Evolutionary conservation across 495 filamentous ascomycete species (phyloP).

Genomic region (Lasiosphaeris hirsuta): DNA sequence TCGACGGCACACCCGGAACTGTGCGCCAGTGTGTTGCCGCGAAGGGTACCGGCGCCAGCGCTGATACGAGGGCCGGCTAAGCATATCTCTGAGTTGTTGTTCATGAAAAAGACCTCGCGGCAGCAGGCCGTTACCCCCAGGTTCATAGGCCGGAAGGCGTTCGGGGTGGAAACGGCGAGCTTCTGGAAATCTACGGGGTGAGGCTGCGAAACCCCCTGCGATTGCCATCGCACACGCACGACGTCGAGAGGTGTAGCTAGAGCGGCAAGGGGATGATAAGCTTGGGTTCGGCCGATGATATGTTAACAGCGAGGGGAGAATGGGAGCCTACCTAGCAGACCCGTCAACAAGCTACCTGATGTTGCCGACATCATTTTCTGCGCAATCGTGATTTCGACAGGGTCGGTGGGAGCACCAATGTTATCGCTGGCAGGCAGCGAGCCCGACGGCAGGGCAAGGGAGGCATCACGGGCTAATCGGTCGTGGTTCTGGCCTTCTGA

Average conservation of each 20-base stretch:
- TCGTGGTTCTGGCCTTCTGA: conserved; percentile 15
- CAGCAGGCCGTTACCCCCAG: conserved; percentile 95
- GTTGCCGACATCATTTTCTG: conserved; percentile 96
- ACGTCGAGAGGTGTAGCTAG: conserved; percentile 95
- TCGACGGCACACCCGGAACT: conserved; percentile 78
- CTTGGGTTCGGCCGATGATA: conserved; percentile 1
- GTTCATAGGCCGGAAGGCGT: conserved; percentile 64
- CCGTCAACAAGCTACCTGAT: conserved; percentile 83
- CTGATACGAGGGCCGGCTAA: conserved; percentile 50
- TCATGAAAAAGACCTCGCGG: conserved; percentile 94
- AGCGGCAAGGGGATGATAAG: conserved; percentile 13
- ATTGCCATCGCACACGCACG: conserved; percentile 90
- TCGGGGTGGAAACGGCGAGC: conserved; percentile 43
- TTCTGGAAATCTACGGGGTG: conserved; percentile 36
- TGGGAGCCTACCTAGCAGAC: conserved; percentile 68
- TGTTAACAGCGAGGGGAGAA: background rate
- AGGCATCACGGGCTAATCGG: conserved; percentile 12
- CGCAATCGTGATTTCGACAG: conserved; percentile 63
- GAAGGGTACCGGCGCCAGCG: conserved; percentile 27
- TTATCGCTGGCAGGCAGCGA: conserved; percentile 18
- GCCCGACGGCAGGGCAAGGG: background rate
- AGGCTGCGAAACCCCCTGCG: conserved; percentile 52
- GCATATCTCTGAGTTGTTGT: conserved; percentile 79
- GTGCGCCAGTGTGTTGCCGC: conserved; percentile 22
- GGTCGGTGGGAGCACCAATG: conserved; percentile 27